phyloP scores from a whole-genome alignment of 2,329 filamentous ascomycete species.

The Fusarium nematophilum region DNA sequence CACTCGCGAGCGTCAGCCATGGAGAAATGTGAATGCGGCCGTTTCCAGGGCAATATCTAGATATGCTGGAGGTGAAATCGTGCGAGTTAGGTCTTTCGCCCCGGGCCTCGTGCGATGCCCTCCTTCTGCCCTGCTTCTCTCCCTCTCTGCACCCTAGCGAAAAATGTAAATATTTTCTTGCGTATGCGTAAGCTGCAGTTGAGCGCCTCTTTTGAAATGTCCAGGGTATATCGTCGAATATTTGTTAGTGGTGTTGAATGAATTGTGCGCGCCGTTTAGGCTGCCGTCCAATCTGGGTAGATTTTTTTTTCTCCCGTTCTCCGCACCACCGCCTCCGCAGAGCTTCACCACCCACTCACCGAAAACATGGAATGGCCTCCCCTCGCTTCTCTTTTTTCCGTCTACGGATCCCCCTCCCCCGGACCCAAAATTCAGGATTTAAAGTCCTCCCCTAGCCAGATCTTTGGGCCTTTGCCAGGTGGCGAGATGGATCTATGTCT shows the following conservation, averaged over 20 bases:
- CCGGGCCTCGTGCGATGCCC: slow-evolving; percentile 12
- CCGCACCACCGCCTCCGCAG: slow-evolving; percentile 23
- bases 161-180: background rate
- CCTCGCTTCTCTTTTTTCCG: slow-evolving; percentile 1
- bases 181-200: background rate
- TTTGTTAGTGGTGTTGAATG: slow-evolving; percentile 27
- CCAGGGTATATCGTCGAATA: background rate
- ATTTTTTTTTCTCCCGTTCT: slow-evolving; percentile 31
- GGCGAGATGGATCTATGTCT: background rate
- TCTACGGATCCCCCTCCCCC: slow-evolving; percentile 2
- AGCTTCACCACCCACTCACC: slow-evolving; percentile 26
- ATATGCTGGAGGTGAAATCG: background rate
- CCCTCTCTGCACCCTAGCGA: background rate
- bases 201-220: background rate
- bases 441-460: background rate
- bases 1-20: slow-evolving; percentile 11
- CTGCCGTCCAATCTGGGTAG: slow-evolving; percentile 27
- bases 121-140: background rate
- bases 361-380: slow-evolving; percentile 24
- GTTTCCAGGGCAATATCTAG: background rate
- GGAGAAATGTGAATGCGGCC: slow-evolving; percentile 4
- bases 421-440: slow-evolving; percentile 1
- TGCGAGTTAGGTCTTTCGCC: slow-evolving; percentile 35
- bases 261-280: slow-evolving; percentile 31
- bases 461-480: slow-evolving; percentile 8